phyloP scores from a whole-genome alignment of 2,329 filamentous ascomycete species.

The Sporothrix schenckii region DNA sequence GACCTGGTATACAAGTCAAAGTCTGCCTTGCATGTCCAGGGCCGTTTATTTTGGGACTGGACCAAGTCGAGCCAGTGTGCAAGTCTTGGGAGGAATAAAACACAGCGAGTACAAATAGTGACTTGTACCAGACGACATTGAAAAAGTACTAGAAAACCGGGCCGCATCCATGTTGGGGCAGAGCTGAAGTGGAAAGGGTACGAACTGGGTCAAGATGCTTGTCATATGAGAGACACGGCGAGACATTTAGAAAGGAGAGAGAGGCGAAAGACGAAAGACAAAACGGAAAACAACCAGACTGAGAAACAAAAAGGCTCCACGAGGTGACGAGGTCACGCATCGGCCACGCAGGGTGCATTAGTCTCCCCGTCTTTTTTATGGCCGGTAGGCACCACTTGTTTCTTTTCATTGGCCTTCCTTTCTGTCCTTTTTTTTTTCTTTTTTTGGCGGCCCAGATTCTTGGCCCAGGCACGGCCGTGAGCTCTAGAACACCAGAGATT shows the following conservation, averaged over 20 bases:
- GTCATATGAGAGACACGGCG: not conserved
- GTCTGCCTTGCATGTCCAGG: conserved; percentile 1
- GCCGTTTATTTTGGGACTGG: not conserved
- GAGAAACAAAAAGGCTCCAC: not conserved
- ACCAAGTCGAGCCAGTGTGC: too few species aligned
- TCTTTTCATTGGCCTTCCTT: not conserved
- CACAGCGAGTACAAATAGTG: not conserved
- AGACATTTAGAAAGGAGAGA: conserved; percentile 1
- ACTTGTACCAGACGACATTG: not conserved
- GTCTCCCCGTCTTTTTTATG: conserved; percentile 16
- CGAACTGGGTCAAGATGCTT: not conserved
- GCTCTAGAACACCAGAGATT: not conserved
- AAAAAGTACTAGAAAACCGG: conserved; percentile 17
- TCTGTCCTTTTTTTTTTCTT: not conserved
- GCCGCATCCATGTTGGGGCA: not conserved
- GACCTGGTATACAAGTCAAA: too few species aligned
- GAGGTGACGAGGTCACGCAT: not conserved
- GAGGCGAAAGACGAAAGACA: not conserved
- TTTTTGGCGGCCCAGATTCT: not conserved
- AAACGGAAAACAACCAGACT: not conserved
- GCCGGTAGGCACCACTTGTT: not conserved
- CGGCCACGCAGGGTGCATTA: conserved; percentile 13
- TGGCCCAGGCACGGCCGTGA: conserved; percentile 9
- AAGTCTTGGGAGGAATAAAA: not conserved
- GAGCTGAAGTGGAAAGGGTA: not conserved